phyloP scores from a whole-genome alignment of 148 eudicot species.

The Cornus florida region DNA sequence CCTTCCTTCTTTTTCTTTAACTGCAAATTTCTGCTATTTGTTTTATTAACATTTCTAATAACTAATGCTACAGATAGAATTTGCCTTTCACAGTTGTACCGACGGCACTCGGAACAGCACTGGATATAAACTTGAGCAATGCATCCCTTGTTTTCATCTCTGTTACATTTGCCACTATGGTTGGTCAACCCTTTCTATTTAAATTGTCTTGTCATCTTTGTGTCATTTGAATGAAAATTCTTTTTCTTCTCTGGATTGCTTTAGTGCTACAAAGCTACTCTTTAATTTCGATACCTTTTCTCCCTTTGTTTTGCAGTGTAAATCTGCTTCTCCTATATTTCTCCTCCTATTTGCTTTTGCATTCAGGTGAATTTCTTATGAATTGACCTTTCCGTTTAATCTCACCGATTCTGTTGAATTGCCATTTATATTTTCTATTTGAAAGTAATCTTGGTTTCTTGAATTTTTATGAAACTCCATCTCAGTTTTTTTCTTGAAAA shows the following conservation, averaged over 20 bases:
- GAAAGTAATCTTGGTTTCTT: not conserved
- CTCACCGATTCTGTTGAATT: not conserved
- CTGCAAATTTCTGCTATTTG: constrained; percentile 13
- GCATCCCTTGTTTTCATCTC: constrained; percentile 97
- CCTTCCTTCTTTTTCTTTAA: constrained; percentile 4
- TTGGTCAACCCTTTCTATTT: constrained; percentile 34
- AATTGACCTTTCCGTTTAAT: not conserved
- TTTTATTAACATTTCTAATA: constrained; percentile 56
- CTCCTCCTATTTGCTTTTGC: constrained; percentile 98
- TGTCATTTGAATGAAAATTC: not conserved
- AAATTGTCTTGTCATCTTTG: constrained; percentile 5
- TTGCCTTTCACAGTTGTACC: constrained; percentile 97
- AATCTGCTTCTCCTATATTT: constrained; percentile 96
- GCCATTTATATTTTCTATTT: constrained; percentile 2
- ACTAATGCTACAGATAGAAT: constrained; percentile 93
- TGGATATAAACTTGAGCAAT: constrained; percentile 96
- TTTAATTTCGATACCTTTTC: constrained; percentile 11
- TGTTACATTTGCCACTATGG: constrained; percentile 99
- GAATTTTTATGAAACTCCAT: not conserved
- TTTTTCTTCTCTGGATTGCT: not conserved
- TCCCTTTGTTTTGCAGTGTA: constrained; percentile 67
- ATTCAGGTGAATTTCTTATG: constrained; percentile 57
- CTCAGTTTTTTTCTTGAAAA: not conserved
- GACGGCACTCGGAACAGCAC: constrained; percentile 88
- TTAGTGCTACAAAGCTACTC: not conserved